Evolutionary conservation across 129 eudicot genomes (phyloP), one percentile per base, ranked within the genome.

Genomic region (Calendula officinalis): DNA sequence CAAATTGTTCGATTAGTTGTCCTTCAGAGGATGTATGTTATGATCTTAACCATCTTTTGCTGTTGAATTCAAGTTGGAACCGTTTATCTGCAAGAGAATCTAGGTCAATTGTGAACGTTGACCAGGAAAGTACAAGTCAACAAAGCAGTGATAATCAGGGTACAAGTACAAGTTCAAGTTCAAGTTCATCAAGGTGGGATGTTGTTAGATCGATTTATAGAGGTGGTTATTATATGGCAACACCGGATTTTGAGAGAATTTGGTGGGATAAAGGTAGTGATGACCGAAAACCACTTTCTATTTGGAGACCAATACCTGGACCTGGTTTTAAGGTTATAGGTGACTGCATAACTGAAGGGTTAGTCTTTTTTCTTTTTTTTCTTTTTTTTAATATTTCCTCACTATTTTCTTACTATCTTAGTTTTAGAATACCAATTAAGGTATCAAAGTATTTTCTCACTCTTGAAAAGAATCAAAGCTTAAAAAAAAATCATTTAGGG

Each of bases 201-300:
- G 63, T 83, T 39, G 72, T 87, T 51, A 81, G 94, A 78, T 77
- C 98, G 64, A 68, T 83, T 53, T 83, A 92, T 13, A 83, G 74
- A 71, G 68, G 82, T 63, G 68, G 78, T 56, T 84, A 76, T 74
- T 83, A 79, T 60, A 71, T 83, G 78, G 86, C 97, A 49, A 84
- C 86, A 61, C 95, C 99, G 68, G 84, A 83, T 66, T 94, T 94
- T 72, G 89, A 88, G 78, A 78, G 99, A 75, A 86, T 94, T 64
- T 94, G 99, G 99, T 94, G 97, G 99, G 97, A 94, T 81, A 88
- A 81, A 73, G 99, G 97, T 52, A 72, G 84, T 65, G 99, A 94
- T 68, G 65, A 69, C 57, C 95, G 99, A 37, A 79, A 86, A 59
- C 83, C 99, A 34, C 81, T 94, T 77, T 91, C 98, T 14, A 75